phyloP scores from a whole-genome alignment of 106 monocot genomes.

The Posidonia australis region DNA sequence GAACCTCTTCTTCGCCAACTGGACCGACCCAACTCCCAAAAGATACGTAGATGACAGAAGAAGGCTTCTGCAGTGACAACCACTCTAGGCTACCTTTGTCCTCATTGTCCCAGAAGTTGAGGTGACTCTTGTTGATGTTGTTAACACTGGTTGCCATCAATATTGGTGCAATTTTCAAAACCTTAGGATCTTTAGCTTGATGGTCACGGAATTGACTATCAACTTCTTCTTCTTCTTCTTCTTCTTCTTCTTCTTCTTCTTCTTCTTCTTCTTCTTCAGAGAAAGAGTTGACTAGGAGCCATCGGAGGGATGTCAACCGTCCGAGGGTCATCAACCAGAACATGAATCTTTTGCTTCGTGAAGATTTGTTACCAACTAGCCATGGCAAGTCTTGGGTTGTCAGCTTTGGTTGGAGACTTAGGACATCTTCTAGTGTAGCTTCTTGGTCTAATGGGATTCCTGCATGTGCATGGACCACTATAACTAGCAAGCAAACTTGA shows the following conservation, averaged over 20 bases:
- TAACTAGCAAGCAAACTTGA: too few relatives aligned
- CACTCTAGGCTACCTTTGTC: constrained; percentile 31
- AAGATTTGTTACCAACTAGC: constrained; percentile 34
- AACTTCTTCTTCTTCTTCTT: too few relatives aligned
- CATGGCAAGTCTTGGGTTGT: constrained; percentile 50
- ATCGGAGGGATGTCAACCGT: constrained; percentile 15
- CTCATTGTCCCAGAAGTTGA: constrained; percentile 23
- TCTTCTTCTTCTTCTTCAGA: constrained; percentile 7
- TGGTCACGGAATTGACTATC: too few relatives aligned
- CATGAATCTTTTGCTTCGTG: constrained; percentile 36
- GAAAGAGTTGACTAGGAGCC: constrained; percentile 59
- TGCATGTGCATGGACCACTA: too few relatives aligned
- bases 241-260: neutral
- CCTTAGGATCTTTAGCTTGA: too few relatives aligned
- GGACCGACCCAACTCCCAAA: constrained; percentile 59
- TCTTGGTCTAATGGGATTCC: constrained; percentile 1
- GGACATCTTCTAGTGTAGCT: neutral
- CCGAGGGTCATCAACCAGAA: constrained; percentile 36
- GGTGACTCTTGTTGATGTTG: neutral
- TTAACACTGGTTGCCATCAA: neutral
- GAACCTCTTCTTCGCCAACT: constrained; percentile 24
- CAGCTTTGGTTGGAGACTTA: constrained; percentile 7
- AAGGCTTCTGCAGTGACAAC: constrained; percentile 22
- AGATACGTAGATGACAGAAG: constrained; percentile 48
- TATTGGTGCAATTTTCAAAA: constrained; percentile 25